phyloP scores from a whole-genome alignment of 164 flowering plant species.

The Tinospora cordifolia region DNA sequence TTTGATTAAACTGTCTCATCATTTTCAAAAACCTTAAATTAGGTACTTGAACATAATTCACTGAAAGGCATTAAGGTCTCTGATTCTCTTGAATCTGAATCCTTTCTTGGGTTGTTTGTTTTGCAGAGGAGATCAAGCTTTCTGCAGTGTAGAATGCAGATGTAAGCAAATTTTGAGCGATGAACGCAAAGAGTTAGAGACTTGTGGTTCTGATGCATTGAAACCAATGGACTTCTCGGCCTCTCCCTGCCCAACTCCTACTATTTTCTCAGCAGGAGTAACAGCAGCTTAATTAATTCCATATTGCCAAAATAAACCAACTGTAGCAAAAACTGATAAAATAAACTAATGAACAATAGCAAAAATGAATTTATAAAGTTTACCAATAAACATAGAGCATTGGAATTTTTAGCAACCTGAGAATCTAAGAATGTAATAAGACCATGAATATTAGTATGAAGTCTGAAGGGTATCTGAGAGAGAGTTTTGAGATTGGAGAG shows the following conservation, averaged over 20 bases:
- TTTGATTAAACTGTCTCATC: background rate
- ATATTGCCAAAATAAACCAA: background rate
- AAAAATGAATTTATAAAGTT: background rate
- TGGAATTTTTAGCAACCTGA: background rate
- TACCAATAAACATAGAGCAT: background rate
- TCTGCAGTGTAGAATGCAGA: conserved; percentile 59
- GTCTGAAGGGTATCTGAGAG: background rate
- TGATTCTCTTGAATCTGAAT: background rate
- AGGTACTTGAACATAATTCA: background rate
- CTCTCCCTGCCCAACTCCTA: conserved; percentile 44
- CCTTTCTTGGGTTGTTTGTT: background rate
- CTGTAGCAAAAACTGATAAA: background rate
- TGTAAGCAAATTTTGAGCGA: conserved; percentile 37
- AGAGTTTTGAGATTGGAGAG: background rate
- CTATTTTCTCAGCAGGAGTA: conserved; percentile 36
- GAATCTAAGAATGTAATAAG: too few relatives aligned
- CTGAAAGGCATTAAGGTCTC: background rate
- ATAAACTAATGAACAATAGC: background rate
- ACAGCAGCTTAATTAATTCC: conserved; percentile 33
- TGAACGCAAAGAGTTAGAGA: conserved; percentile 30
- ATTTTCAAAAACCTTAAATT: background rate
- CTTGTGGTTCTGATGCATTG: conserved; percentile 25
- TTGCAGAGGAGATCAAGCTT: conserved; percentile 60
- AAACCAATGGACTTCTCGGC: conserved; percentile 30
- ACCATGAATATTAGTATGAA: too few relatives aligned